phyloP scores from a whole-genome alignment of 495 filamentous ascomycete species.

The Chaetomium tenue region DNA sequence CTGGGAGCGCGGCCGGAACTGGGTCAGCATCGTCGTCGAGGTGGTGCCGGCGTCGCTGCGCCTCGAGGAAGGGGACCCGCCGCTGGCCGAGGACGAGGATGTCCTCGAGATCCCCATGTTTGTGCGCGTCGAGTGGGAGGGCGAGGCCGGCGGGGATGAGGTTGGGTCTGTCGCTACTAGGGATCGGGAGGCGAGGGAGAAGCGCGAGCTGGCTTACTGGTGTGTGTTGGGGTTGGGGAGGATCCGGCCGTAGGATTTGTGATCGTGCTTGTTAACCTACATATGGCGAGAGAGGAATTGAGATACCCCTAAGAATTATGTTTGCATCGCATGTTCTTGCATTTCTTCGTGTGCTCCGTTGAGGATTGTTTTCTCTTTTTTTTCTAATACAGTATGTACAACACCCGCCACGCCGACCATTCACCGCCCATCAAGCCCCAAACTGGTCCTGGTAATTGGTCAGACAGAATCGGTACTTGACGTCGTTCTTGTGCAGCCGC shows the following conservation, averaged over 20 bases:
- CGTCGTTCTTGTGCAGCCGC: conserved; percentile 68
- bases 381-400: not conserved
- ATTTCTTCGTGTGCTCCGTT: not conserved
- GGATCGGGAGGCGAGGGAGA: conserved; percentile 49
- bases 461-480: conserved; percentile 55
- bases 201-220: conserved; percentile 90
- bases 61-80: conserved; percentile 14
- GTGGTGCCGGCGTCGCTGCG: conserved; percentile 68
- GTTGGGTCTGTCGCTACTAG: conserved; percentile 35
- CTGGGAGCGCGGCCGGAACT: conserved; percentile 93
- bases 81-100: conserved; percentile 70
- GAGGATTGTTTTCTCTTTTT: not conserved
- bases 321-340: too few relatives aligned
- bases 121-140: conserved; percentile 89
- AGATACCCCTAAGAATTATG: conserved; percentile 9
- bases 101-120: conserved; percentile 94
- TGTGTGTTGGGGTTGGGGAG: conserved; percentile 84
- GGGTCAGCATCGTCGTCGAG: conserved; percentile 88
- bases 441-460: conserved; percentile 47
- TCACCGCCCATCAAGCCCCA: conserved; percentile 26
- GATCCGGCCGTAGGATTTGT: conserved; percentile 48
- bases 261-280: not conserved
- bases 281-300: not conserved
- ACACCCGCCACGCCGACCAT: not conserved
- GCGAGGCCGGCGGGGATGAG: conserved; percentile 69